These are phyloP conservation scores for Elaeagnus macrophylla DNA, from an alignment of 306 rosid genomes.

Conservation along the genomic window DNA sequence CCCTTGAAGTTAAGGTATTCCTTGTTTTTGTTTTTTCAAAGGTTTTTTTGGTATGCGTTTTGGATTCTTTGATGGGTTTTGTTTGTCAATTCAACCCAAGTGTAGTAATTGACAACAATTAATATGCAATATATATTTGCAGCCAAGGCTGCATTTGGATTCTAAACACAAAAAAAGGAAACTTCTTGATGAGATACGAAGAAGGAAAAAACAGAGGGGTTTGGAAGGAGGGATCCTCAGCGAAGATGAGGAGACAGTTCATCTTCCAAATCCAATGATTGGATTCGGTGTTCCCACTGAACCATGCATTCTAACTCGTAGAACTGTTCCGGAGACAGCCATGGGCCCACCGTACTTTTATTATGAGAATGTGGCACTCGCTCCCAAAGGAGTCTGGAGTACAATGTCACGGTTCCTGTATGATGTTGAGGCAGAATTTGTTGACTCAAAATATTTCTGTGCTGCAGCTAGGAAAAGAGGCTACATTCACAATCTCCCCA, in stretches of 20 bases:
- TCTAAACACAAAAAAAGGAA: slow-evolving; percentile 42
- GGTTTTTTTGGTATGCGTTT: neutral
- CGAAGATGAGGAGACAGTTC: slow-evolving; percentile 33
- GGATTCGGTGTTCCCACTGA: slow-evolving; percentile 79
- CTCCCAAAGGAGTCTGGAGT: slow-evolving; percentile 6
- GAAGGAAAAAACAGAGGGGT: slow-evolving; percentile 32
- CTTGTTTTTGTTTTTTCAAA: neutral
- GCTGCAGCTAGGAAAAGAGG: slow-evolving; percentile 89
- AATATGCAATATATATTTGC: slow-evolving; percentile 4
- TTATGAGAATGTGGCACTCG: slow-evolving; percentile 2
- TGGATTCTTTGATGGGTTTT: neutral
- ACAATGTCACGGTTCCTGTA: neutral
- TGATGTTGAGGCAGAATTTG: slow-evolving; percentile 13
- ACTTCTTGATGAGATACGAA: slow-evolving; percentile 42
- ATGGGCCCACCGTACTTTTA: neutral
- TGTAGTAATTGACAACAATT: neutral
- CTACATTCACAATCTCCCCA: slow-evolving; percentile 77
- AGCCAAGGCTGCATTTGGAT: slow-evolving; percentile 31
- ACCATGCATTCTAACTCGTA: neutral
- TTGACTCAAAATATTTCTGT: slow-evolving; percentile 68
- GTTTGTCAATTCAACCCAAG: too few relatives aligned
- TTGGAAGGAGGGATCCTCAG: slow-evolving; percentile 20
- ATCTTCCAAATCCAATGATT: slow-evolving; percentile 69
- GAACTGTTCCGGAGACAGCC: neutral
- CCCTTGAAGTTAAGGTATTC: slow-evolving; percentile 32